Base-by-base conservation (phyloP, 2,329 filamentous ascomycete species). In the Emergomyces orientalis region DNA sequence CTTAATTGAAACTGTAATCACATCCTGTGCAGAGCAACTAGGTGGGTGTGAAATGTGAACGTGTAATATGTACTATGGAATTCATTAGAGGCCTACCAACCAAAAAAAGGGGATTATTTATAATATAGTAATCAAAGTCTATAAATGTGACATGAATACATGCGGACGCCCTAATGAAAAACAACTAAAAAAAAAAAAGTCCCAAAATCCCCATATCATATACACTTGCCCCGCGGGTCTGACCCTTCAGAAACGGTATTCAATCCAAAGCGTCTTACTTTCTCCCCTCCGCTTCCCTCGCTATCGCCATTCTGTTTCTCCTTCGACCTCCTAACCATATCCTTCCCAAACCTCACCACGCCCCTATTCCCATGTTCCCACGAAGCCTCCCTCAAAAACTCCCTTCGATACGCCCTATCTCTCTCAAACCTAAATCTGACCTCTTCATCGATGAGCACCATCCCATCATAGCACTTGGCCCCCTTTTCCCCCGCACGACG, bases 381-480 rank as follows among this genome's bases (percentile, higher is more conserved):
- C 6, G 11, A 32, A n/a, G 34, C 43, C 32, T 22, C 61, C 30
- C 39, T 11, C 32, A 57, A 57, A 64, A 49, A 64, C 41, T 41
- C 52, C 25, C 27, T 22, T n/a, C 37, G 51, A 45, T 37, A 39
- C 37, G 17, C 17, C 60, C n/a, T 5, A 58, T 57, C 54, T 32
- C 32, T 27, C 7, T 57, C 13, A 32, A 58, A 49, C 19, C 39
- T 27, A n/a, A 17, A 9, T 19, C 60, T 45, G n/a, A 58, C 14
- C 11, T 57, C 37, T 8, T 43, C 41, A 22, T 47, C 56, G 22
- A 58, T 37, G n/a, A 64, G 17, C 19, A 64, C 30, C 56, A 56
- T 62, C 37, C 60, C 61, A 39, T 63, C 57, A 58, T 62, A 62
- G 32, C 52, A 64, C 22, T 49, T 5, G 13, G 49, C 25, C 4